Evolutionary conservation across 2,329 filamentous ascomycete species (phyloP).

Genomic region (Calonectria crousiana): DNA sequence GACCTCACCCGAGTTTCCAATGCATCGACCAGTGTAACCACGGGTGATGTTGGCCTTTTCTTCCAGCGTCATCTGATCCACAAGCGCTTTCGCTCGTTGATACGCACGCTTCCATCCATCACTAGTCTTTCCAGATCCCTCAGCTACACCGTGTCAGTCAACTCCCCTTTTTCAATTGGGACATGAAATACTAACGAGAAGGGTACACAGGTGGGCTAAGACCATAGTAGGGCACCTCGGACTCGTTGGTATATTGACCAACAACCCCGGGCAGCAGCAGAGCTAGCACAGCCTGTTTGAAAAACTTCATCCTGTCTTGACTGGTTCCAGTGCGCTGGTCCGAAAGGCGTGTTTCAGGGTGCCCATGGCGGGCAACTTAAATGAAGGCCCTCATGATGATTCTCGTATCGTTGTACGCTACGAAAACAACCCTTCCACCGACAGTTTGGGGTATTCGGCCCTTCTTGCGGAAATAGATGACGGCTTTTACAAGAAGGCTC

Average conservation of each 20-base stretch:
- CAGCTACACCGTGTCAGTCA: not conserved
- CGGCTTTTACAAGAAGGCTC: not conserved
- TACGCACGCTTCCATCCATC: constrained; percentile 4
- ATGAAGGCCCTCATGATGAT: not conserved
- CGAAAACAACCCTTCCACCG: not conserved
- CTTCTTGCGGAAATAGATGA: not conserved
- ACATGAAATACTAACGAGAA: not conserved
- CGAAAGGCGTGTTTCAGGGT: too few species aligned
- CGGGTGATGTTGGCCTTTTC: constrained; percentile 69
- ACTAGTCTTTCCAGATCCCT: not conserved
- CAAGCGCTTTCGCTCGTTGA: constrained; percentile 55
- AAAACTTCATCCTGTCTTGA: not conserved
- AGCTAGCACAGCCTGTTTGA: not conserved
- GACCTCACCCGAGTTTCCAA: constrained; percentile 58
- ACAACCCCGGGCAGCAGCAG: not conserved
- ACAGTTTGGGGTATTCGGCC: constrained; percentile 8
- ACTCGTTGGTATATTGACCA: constrained; percentile 6
- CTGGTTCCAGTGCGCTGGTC: not conserved
- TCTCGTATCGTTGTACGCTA: not conserved
- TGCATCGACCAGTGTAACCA: constrained; percentile 62
- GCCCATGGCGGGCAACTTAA: not conserved
- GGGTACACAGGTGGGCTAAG: not conserved
- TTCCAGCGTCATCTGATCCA: constrained; percentile 73
- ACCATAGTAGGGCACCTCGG: constrained; percentile 1
- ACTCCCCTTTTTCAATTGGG: not conserved